Percentiles rank a stretch among this genome's conserved stretches.
Evolutionary conservation across 139 green algal species (phyloP).

Genomic region (Tetraselmis striata): DNA sequence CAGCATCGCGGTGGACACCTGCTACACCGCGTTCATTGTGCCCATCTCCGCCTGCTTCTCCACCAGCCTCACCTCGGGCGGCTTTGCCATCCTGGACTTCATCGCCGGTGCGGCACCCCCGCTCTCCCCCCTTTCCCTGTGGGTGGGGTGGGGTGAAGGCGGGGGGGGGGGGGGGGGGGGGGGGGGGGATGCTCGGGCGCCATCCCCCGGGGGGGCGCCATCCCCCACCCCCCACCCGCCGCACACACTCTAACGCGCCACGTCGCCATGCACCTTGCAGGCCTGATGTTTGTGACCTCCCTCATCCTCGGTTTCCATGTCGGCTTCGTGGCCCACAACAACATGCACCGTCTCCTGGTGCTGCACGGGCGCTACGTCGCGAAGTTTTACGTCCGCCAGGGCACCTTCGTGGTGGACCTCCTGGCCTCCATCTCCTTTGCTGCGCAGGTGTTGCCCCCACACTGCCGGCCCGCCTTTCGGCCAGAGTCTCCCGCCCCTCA

Average conservation of each 20-base stretch:
- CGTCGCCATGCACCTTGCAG: no score
- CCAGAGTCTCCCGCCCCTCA: no score
- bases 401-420: not conserved
- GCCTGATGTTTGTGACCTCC: not conserved
- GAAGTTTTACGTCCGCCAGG: not conserved
- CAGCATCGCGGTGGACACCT: not conserved
- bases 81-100: not conserved
- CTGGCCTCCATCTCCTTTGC: not conserved
- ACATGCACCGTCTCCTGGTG: not conserved
- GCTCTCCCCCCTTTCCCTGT: not conserved
- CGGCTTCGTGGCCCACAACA: not conserved
- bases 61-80: not conserved
- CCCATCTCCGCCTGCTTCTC: not conserved
- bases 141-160: no score
- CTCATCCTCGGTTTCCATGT: not conserved
- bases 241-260: not conserved
- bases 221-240: no score
- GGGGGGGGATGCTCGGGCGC: no score
- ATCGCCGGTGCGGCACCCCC: not conserved
- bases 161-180: no score
- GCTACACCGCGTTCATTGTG: not conserved
- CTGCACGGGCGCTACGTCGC: not conserved
- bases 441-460: no score
- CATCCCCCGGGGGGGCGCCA: no score
- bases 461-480: no score